A percentile compares a stretch with the other conserved stretches of the same genome.
These are phyloP conservation scores for Acanthamoeba sp. DNA, from an alignment of 208 protist genomes.

Conservation along the genomic window DNA sequence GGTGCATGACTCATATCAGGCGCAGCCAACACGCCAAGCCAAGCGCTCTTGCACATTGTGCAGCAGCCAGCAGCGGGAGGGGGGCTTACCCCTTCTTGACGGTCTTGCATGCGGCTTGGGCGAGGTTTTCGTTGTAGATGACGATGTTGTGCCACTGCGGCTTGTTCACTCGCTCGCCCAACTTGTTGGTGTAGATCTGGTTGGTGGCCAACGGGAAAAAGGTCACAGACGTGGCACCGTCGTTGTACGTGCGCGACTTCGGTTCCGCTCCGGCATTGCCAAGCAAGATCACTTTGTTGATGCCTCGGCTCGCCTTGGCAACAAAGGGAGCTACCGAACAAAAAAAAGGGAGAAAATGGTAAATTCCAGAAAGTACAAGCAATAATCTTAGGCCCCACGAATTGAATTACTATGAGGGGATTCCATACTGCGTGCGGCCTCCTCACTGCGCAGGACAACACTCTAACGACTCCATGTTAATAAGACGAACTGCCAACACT, in stretches of 20 bases:
- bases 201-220: slow-evolving; percentile 61
- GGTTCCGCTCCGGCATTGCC: slow-evolving; percentile 41
- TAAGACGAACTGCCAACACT: background rate
- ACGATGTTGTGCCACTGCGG: slow-evolving; percentile 43
- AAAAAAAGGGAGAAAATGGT: no score
- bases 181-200: slow-evolving; percentile 62
- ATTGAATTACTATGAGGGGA: background rate
- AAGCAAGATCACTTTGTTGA: slow-evolving; percentile 44
- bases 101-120: background rate
- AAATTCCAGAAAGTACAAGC: background rate
- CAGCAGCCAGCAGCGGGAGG: no score
- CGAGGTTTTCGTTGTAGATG: slow-evolving; percentile 54
- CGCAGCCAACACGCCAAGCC: no score
- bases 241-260: slow-evolving; percentile 49
- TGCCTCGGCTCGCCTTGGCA: background rate
- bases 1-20: no score
- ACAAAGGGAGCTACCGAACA: slow-evolving; percentile 12
- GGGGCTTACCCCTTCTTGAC: slow-evolving; percentile 2
- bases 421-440: background rate
- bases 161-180: slow-evolving; percentile 29
- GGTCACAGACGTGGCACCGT: slow-evolving; percentile 4
- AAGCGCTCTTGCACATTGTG: no score
- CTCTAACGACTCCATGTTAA: background rate
- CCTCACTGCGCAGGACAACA: background rate
- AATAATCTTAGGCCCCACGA: background rate